A percentile compares a stretch with the other conserved stretches of the same genome.
Evolutionary conservation across 2,329 filamentous ascomycete genomes (phyloP).

Genomic region (Tolypocladium amazonense): DNA sequence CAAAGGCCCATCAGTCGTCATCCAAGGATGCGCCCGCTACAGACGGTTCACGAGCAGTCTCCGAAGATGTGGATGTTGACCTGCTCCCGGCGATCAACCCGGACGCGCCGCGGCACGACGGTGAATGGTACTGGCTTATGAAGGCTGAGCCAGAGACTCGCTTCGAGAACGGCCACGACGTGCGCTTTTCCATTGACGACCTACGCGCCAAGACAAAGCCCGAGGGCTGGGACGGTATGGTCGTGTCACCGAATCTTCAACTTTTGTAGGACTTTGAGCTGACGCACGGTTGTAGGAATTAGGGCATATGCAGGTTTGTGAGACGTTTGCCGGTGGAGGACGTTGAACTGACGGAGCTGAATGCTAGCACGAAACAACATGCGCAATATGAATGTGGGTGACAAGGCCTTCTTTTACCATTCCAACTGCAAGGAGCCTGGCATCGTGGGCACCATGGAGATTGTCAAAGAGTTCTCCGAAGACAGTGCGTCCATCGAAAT

Average conservation of each 20-base stretch:
- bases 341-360: background rate
- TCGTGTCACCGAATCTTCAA: background rate
- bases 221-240: constrained; percentile 82
- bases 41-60: constrained; percentile 5
- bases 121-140: constrained; percentile 62
- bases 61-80: constrained; percentile 19
- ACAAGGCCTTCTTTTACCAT: constrained; percentile 95
- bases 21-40: background rate
- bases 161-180: constrained; percentile 76
- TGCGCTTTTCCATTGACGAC: constrained; percentile 92
- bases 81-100: constrained; percentile 26
- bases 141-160: constrained; percentile 85
- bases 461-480: constrained; percentile 72
- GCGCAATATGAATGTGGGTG: constrained; percentile 80
- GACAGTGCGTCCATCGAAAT: constrained; percentile 48
- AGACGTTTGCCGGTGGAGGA: background rate
- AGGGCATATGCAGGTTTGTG: constrained; percentile 34
- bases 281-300: constrained; percentile 25
- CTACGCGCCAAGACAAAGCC: constrained; percentile 60
- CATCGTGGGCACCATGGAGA: constrained; percentile 80
- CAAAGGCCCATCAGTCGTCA: background rate
- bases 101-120: constrained; percentile 26
- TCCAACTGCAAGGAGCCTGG: constrained; percentile 86
- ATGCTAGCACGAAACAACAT: constrained; percentile 73
- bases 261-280: no score